Evolutionary conservation across 2,329 filamentous ascomycete genomes (phyloP).

Genomic region (Xylaria polymorpha): DNA sequence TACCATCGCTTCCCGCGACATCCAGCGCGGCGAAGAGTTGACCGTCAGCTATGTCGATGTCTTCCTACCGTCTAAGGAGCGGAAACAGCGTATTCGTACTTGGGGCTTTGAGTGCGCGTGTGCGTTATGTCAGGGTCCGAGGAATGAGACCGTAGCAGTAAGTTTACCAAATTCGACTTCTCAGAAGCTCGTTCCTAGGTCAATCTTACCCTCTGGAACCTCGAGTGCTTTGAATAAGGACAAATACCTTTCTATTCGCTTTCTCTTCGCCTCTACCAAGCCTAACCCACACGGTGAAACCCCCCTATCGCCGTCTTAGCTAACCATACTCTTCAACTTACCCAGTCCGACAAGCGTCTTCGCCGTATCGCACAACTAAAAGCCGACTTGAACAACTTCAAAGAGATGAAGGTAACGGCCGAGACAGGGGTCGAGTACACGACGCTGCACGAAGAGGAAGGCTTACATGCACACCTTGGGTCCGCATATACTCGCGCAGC

Average conservation of each 20-base stretch:
- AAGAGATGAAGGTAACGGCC: slow-evolving; percentile 43
- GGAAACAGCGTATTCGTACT: slow-evolving; percentile 47
- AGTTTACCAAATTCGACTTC: not conserved
- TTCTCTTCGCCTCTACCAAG: not conserved
- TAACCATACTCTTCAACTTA: not conserved
- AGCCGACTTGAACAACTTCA: slow-evolving; percentile 43
- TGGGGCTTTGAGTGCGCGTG: slow-evolving; percentile 56
- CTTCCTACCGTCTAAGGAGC: slow-evolving; percentile 43
- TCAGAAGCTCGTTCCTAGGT: not conserved
- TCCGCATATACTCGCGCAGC: slow-evolving; percentile 54
- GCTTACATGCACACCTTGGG: slow-evolving; percentile 50
- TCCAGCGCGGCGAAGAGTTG: slow-evolving; percentile 53
- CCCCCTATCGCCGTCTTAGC: not conserved
- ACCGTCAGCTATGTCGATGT: slow-evolving; percentile 54
- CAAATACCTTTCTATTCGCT: not conserved
- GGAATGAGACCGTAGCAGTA: slow-evolving; percentile 32
- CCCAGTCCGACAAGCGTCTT: slow-evolving; percentile 51
- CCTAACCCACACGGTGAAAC: not conserved
- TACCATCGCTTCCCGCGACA: slow-evolving; percentile 53
- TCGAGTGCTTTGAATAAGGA: too few species aligned
- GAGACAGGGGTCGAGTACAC: slow-evolving; percentile 48
- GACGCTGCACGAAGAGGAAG: slow-evolving; percentile 50
- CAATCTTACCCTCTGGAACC: too few species aligned
- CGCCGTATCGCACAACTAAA: slow-evolving; percentile 47
- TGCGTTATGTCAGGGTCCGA: slow-evolving; percentile 45